Percentiles rank a stretch among this genome's conserved stretches.
These are phyloP conservation scores for Novymonas esmeraldas DNA, from an alignment of 208 protist species.

Conservation along the genomic window DNA sequence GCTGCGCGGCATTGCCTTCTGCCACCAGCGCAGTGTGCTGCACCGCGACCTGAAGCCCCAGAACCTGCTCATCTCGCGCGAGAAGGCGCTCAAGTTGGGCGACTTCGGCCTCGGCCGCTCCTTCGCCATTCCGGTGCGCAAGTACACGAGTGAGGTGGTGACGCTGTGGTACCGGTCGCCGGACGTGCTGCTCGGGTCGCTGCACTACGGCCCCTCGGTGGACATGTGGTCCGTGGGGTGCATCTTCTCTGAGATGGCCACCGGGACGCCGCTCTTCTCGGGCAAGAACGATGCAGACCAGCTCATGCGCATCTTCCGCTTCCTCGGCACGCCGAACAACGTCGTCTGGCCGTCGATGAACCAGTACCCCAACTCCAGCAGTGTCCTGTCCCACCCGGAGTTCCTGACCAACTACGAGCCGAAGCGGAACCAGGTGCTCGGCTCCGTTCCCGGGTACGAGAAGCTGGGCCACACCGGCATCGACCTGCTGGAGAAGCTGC, in stretches of 20 bases:
- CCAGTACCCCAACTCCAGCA: slow-evolving; percentile 78
- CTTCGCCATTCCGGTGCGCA: slow-evolving; percentile 87
- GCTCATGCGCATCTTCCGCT: slow-evolving; percentile 95
- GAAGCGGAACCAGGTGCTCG: slow-evolving; percentile 56
- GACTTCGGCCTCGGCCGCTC: slow-evolving; percentile 90
- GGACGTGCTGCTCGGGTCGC: slow-evolving; percentile 91
- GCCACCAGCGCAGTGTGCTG: slow-evolving; percentile 82
- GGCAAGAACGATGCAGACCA: slow-evolving; percentile 96
- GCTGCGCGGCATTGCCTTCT: slow-evolving; percentile 76
- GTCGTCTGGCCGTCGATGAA: slow-evolving; percentile 92
- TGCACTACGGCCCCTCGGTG: slow-evolving; percentile 87
- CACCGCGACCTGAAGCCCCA: slow-evolving; percentile 92
- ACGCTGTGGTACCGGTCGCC: slow-evolving; percentile 96
- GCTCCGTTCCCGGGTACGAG: slow-evolving; percentile 42
- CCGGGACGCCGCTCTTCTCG: slow-evolving; percentile 94
- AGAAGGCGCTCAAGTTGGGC: slow-evolving; percentile 83
- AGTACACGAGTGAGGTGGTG: slow-evolving; percentile 91
- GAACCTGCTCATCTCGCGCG: slow-evolving; percentile 86
- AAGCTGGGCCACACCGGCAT: slow-evolving; percentile 70
- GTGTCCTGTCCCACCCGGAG: slow-evolving; percentile 77
- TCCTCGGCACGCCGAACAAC: slow-evolving; percentile 94
- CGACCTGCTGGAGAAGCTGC: slow-evolving; percentile 66
- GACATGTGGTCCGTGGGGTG: slow-evolving; percentile 95
- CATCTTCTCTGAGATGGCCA: slow-evolving; percentile 95
- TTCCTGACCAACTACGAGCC: slow-evolving; percentile 63